Conservation (phyloP, 208 protist genomes). For the Wallacemonas rigidus region DNA sequence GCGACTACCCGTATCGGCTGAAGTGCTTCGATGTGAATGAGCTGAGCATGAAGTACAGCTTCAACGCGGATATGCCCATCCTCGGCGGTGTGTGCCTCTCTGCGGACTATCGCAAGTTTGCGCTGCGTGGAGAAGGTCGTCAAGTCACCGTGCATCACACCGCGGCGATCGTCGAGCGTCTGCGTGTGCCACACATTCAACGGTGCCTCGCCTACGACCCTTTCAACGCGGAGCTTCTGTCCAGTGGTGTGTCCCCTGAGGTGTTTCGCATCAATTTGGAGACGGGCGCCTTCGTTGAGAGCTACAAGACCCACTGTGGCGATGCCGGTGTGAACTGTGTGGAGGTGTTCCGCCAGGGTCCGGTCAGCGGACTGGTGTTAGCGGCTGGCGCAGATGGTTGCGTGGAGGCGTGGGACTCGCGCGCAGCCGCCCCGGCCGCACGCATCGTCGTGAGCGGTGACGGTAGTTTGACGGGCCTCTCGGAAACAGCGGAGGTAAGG, state of each 20-base stretch:
- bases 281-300: slow-evolving; percentile 78
- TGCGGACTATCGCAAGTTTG: slow-evolving; percentile 90
- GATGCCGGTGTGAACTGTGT: slow-evolving; percentile 65
- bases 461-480: slow-evolving; percentile 36
- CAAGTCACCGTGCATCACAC: slow-evolving; percentile 87
- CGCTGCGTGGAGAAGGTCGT: slow-evolving; percentile 73
- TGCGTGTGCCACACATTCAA: slow-evolving; percentile 85
- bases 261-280: slow-evolving; percentile 87
- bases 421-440: slow-evolving; percentile 44
- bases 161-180: slow-evolving; percentile 71
- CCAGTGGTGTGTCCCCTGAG: slow-evolving; percentile 70
- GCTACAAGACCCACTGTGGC: slow-evolving; percentile 67
- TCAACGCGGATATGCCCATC: slow-evolving; percentile 89
- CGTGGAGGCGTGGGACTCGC: slow-evolving; percentile 84
- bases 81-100: slow-evolving; percentile 81
- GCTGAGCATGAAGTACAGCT: slow-evolving; percentile 92
- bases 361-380: slow-evolving; percentile 64
- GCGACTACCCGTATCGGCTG: slow-evolving; percentile 87
- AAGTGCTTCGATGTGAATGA: slow-evolving; percentile 92
- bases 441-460: slow-evolving; percentile 49
- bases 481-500: slow-evolving; percentile 49
- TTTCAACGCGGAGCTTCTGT: slow-evolving; percentile 74
- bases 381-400: slow-evolving; percentile 74
- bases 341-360: slow-evolving; percentile 64
- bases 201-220: slow-evolving; percentile 78